phyloP scores from a whole-genome alignment of 2,329 filamentous ascomycete genomes.

The Fusarium gaditjirri region DNA sequence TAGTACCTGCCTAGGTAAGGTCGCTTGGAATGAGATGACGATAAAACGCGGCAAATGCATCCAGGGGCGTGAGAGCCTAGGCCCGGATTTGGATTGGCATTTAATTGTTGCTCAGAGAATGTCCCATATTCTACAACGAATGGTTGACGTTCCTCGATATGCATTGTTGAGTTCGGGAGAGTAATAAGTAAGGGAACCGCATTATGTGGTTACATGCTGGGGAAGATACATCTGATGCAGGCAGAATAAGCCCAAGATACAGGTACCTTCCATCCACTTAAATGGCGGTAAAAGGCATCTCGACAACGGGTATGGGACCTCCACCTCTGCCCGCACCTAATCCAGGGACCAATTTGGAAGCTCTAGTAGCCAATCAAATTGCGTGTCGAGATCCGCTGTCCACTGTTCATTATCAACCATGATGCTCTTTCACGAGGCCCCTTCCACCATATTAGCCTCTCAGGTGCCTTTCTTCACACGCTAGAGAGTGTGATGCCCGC shows the following conservation, averaged over 20 bases:
- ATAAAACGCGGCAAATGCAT: neutral
- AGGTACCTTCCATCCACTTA: slow-evolving; percentile 25
- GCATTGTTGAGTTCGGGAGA: slow-evolving; percentile 26
- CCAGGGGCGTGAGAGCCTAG: slow-evolving; percentile 14
- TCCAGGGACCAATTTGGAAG: slow-evolving; percentile 34
- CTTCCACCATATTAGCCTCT: slow-evolving; percentile 32
- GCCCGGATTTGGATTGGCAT: slow-evolving; percentile 21
- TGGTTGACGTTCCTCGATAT: slow-evolving; percentile 34
- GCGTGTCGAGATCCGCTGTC: slow-evolving; percentile 9
- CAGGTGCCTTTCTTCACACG: slow-evolving; percentile 22
- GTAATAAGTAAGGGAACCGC: slow-evolving; percentile 32
- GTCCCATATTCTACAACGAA: slow-evolving; percentile 28
- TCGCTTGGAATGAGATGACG: slow-evolving; percentile 7
- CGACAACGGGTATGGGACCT: slow-evolving; percentile 15
- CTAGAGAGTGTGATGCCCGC: slow-evolving; percentile 14
- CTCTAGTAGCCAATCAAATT: slow-evolving; percentile 22
- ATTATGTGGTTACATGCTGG: slow-evolving; percentile 23
- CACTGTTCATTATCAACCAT: slow-evolving; percentile 8
- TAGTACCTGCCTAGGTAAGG: neutral
- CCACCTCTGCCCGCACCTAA: slow-evolving; percentile 20
- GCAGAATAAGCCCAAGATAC: neutral
- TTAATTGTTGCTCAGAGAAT: slow-evolving; percentile 17
- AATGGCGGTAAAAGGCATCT: slow-evolving; percentile 36
- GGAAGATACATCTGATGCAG: slow-evolving; percentile 20
- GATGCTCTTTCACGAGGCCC: slow-evolving; percentile 21